phyloP scores from a whole-genome alignment of 106 monocot genomes.

The Platanthera zijinensis region DNA sequence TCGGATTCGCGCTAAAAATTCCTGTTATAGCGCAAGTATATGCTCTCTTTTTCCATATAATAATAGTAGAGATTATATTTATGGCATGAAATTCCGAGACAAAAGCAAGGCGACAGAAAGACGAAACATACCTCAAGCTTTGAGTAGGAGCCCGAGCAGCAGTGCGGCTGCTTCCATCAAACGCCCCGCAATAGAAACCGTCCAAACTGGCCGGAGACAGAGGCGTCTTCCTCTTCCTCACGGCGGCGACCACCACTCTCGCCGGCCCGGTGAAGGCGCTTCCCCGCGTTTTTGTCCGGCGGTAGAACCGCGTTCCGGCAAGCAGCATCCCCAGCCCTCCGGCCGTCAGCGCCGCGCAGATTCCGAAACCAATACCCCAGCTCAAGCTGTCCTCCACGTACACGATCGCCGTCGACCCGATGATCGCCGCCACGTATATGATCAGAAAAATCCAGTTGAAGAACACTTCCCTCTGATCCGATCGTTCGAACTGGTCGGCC shows the following conservation, averaged over 20 bases:
- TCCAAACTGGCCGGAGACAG: neutral
- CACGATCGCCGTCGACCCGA: constrained; percentile 46
- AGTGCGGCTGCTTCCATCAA: neutral
- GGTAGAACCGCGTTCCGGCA: constrained; percentile 27
- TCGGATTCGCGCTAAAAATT: too few relatives aligned
- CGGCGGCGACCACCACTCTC: constrained; percentile 34
- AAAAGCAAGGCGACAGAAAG: neutral
- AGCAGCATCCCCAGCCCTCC: constrained; percentile 19
- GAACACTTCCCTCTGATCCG: constrained; percentile 31
- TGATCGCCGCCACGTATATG: constrained; percentile 17
- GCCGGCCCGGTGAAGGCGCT: constrained; percentile 55
- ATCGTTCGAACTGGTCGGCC: constrained; percentile 45
- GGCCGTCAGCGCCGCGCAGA: constrained; percentile 14
- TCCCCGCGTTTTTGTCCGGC: constrained; percentile 19
- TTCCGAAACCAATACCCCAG: constrained; percentile 51
- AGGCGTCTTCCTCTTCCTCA: constrained; percentile 32
- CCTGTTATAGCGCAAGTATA: too few relatives aligned
- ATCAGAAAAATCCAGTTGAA: constrained; percentile 72
- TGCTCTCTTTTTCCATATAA: too few relatives aligned
- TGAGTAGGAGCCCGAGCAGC: constrained; percentile 4
- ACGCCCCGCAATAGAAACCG: constrained; percentile 1
- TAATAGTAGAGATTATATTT: too few relatives aligned
- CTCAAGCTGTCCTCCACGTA: constrained; percentile 56
- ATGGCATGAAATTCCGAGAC: too few relatives aligned
- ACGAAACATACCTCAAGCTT: constrained; percentile 21